Conservation (phyloP, 1,284 basidiomycete genomes). For the Papiliotrema terrestris region DNA sequence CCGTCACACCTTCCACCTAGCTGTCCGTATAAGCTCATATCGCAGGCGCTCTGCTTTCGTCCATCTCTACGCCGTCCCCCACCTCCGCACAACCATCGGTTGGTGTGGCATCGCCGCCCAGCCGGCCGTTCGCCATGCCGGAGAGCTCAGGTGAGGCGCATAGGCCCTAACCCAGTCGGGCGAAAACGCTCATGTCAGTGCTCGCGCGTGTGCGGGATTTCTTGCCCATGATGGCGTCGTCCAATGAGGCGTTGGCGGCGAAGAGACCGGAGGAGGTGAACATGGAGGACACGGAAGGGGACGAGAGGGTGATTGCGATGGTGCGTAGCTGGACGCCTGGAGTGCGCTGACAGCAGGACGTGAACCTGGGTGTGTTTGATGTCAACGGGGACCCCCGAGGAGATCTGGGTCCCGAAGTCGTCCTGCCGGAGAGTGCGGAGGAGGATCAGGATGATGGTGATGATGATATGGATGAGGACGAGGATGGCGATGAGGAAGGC, state of each 20-base stretch:
- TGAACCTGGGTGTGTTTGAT: constrained; percentile 43
- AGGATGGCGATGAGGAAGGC: too few relatives aligned
- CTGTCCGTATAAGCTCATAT: background rate
- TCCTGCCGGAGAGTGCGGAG: constrained; percentile 12
- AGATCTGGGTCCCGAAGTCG: constrained; percentile 29
- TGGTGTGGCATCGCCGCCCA: background rate
- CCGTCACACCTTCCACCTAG: background rate
- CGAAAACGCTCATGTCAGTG: constrained; percentile 10
- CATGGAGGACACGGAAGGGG: constrained; percentile 28
- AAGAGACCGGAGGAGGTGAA: constrained; percentile 29
- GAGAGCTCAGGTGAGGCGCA: background rate
- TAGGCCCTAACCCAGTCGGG: background rate
- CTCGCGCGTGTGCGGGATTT: constrained; percentile 37
- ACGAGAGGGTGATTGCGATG: constrained; percentile 29
- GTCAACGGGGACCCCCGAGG: constrained; percentile 19
- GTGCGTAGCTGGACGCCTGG: constrained; percentile 10
- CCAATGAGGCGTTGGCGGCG: constrained; percentile 29
- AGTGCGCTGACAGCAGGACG: constrained; percentile 23
- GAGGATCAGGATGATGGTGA: constrained; percentile 10
- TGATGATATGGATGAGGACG: background rate
- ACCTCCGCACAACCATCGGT: background rate
- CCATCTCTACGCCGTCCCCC: background rate
- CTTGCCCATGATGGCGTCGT: constrained; percentile 32
- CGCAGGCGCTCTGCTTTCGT: background rate
- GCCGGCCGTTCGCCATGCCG: background rate